Conservation (phyloP, 257 asterid species). For the Anisodus tanguticus region DNA sequence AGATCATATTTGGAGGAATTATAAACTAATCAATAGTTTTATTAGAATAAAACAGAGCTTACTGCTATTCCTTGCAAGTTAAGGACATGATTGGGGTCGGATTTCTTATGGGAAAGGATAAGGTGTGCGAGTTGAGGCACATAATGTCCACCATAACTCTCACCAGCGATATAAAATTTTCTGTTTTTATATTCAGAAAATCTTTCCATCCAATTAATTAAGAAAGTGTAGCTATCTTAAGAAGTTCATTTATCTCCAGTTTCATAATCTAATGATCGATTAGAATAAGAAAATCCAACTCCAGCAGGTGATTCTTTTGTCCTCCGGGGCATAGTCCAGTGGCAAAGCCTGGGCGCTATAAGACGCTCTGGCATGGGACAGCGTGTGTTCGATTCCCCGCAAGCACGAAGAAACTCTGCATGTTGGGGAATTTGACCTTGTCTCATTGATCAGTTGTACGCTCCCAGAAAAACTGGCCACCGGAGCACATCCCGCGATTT, state of each 20-base stretch:
- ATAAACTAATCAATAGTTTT: too few relatives aligned
- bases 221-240: conserved; percentile 56
- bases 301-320: conserved; percentile 79
- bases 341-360: too few relatives aligned
- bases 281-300: conserved; percentile 78
- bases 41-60: conserved; percentile 27
- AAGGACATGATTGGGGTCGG: conserved; percentile 54
- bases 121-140: conserved; percentile 73
- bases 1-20: not conserved
- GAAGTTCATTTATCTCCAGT: conserved; percentile 62
- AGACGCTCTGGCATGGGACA: too few relatives aligned
- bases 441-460: too few relatives aligned
- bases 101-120: conserved; percentile 53
- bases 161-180: conserved; percentile 63
- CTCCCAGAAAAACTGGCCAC: too few relatives aligned
- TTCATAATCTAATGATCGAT: conserved; percentile 56
- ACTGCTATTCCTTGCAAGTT: conserved; percentile 71
- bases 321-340: too few relatives aligned
- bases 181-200: conserved; percentile 68
- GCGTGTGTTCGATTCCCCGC: too few relatives aligned
- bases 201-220: conserved; percentile 71
- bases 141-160: conserved; percentile 77
- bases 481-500: too few relatives aligned
- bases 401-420: too few relatives aligned
- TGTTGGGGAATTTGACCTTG: too few relatives aligned